Percentiles rank a stretch among this genome's conserved stretches.
phyloP scores from a whole-genome alignment of 2,329 filamentous ascomycete genomes.

The Colletotrichum gigasporum region DNA sequence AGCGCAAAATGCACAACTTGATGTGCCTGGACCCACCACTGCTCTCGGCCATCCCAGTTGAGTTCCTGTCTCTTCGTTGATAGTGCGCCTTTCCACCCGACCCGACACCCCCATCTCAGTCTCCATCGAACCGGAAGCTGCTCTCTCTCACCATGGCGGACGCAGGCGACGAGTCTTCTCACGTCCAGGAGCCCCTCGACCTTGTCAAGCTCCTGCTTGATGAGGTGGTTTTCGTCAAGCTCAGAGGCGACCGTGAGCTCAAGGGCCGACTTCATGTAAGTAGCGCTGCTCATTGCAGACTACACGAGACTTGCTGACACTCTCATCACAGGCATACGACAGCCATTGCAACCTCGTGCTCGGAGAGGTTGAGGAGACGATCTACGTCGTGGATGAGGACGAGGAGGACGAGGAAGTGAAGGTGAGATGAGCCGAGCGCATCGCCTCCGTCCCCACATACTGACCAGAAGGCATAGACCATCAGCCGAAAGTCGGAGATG shows the following conservation, averaged over 20 bases:
- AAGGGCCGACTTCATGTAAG: constrained; percentile 94
- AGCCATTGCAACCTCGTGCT: constrained; percentile 98
- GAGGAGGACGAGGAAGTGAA: constrained; percentile 81
- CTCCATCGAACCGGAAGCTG: neutral
- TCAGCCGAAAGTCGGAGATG: constrained; percentile 98
- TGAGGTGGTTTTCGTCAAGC: constrained; percentile 96
- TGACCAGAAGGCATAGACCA: constrained; percentile 66
- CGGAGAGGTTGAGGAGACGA: constrained; percentile 96
- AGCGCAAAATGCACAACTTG: constrained; percentile 24
- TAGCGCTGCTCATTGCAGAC: constrained; percentile 33
- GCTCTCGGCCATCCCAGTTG: constrained; percentile 17
- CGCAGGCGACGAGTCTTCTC: constrained; percentile 74
- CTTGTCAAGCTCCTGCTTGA: constrained; percentile 94
- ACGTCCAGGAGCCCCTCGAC: constrained; percentile 92
- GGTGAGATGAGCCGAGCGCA: constrained; percentile 55
- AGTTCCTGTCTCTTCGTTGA: constrained; percentile 17
- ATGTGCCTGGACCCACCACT: constrained; percentile 21
- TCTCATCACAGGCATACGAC: constrained; percentile 81
- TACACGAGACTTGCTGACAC: constrained; percentile 15
- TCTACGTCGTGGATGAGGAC: constrained; percentile 91
- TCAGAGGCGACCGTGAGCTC: constrained; percentile 93
- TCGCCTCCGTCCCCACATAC: neutral
- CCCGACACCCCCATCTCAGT: neutral
- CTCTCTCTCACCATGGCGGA: constrained; percentile 75
- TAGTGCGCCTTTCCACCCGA: neutral